Evolutionary conservation across 2,329 filamentous ascomycete species (phyloP).

Genomic region (Phoma sp.): DNA sequence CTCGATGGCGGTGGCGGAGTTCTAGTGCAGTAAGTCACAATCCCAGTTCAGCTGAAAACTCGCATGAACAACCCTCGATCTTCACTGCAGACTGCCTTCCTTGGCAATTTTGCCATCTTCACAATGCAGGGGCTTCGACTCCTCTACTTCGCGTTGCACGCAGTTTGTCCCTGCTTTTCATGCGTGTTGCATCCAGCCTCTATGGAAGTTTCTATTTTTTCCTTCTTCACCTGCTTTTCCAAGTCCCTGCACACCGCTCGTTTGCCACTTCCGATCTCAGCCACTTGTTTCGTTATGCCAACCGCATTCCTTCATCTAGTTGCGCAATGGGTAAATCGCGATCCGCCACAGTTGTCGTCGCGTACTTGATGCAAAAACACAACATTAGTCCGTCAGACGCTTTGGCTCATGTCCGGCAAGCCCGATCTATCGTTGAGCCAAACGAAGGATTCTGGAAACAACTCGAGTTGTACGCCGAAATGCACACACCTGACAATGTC

Average conservation of each 20-base stretch:
- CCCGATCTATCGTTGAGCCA: constrained; percentile 80
- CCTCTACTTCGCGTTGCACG: constrained; percentile 6
- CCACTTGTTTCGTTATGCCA: constrained; percentile 44
- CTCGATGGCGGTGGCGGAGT: constrained; percentile 67
- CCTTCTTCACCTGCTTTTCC: constrained; percentile 24
- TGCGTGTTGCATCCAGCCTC: constrained; percentile 29
- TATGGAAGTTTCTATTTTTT: constrained; percentile 16
- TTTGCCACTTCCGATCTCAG: constrained; percentile 40
- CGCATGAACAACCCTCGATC: constrained; percentile 41
- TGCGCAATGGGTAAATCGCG: constrained; percentile 91
- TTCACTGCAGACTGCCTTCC: constrained; percentile 31
- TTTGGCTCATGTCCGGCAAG: constrained; percentile 70
- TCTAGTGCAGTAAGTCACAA: constrained; percentile 72
- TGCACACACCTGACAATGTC: constrained; percentile 76
- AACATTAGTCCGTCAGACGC: constrained; percentile 66
- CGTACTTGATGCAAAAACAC: constrained; percentile 74
- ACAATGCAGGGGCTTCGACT: constrained; percentile 20
- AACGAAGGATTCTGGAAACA: constrained; percentile 93
- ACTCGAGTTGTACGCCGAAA: constrained; percentile 82
- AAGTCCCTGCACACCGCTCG: constrained; percentile 41
- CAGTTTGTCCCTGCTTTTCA: constrained; percentile 22
- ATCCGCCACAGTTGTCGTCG: constrained; percentile 81
- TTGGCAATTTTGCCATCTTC: constrained; percentile 46
- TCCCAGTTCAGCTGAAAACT: constrained; percentile 43
- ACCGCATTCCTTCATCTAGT: constrained; percentile 58